A percentile compares a stretch with the other conserved stretches of the same genome.
Conservation (phyloP, 352 stramenopile genomes). For the Pythium dissimile region DNA sequence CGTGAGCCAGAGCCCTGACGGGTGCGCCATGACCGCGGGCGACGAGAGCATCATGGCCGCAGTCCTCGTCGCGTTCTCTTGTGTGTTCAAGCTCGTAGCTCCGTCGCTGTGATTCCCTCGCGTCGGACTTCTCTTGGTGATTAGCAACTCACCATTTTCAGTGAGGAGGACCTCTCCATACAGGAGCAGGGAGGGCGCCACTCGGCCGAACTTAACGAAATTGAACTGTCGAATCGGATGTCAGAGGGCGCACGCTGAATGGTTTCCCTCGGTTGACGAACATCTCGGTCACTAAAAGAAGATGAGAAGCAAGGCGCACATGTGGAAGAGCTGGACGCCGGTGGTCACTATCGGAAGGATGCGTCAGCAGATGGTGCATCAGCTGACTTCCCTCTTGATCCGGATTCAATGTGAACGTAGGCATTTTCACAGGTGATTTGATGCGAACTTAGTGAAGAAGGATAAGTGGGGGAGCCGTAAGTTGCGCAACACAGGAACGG, state of each 20-base stretch:
- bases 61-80: not conserved
- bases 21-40: slow-evolving; percentile 22
- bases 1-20: slow-evolving; percentile 23
- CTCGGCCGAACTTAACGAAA: slow-evolving; percentile 13
- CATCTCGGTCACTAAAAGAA: not conserved
- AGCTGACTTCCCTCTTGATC: slow-evolving; percentile 10
- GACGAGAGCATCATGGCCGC: slow-evolving; percentile 21
- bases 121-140: slow-evolving; percentile 5
- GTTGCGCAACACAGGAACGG: no score
- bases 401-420: not conserved
- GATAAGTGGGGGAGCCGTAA: slow-evolving; percentile 2
- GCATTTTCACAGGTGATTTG: not conserved
- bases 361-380: not conserved
- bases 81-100: slow-evolving; percentile 5
- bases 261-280: slow-evolving; percentile 9
- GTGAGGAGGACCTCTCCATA: slow-evolving; percentile 9
- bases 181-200: slow-evolving; percentile 2
- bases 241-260: not conserved
- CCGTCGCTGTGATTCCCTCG: not conserved
- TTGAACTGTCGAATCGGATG: not conserved
- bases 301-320: not conserved
- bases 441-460: not conserved
- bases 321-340: not conserved
- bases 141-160: slow-evolving; percentile 29
- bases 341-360: slow-evolving; percentile 7